Conservation (phyloP, 2,329 filamentous ascomycete species). For the Colletotrichum truncatum region DNA sequence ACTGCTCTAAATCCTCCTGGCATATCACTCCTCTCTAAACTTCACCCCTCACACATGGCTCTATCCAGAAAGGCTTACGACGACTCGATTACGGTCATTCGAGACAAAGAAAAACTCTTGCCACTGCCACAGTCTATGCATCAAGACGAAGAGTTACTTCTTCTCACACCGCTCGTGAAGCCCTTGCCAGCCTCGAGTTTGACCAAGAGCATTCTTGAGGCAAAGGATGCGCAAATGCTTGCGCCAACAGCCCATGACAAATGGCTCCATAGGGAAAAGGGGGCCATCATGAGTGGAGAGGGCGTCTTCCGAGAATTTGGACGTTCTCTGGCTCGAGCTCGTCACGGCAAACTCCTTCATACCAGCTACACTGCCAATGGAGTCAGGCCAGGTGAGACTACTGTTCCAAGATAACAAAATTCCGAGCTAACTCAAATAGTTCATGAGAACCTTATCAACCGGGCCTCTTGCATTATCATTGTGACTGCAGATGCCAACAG, state of each 20-base stretch:
- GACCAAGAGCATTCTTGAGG: constrained; percentile 74
- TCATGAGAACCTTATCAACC: constrained; percentile 90
- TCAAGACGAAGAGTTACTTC: constrained; percentile 85
- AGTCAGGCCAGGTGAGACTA: constrained; percentile 71
- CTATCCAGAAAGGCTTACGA: constrained; percentile 90
- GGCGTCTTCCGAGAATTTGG: constrained; percentile 92
- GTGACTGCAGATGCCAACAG: constrained; percentile 94
- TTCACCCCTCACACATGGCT: constrained; percentile 83
- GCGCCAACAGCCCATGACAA: constrained; percentile 58
- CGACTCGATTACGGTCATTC: constrained; percentile 89
- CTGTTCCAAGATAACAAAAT: background rate
- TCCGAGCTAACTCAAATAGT: constrained; percentile 53
- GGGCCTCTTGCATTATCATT: constrained; percentile 88
- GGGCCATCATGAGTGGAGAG: constrained; percentile 87
- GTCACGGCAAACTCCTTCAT: constrained; percentile 87
- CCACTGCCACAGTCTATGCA: constrained; percentile 85
- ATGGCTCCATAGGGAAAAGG: constrained; percentile 66
- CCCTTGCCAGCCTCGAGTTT: constrained; percentile 90
- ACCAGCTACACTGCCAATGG: constrained; percentile 96
- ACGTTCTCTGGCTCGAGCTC: constrained; percentile 83
- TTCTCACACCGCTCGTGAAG: constrained; percentile 90
- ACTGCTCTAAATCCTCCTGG: constrained; percentile 90
- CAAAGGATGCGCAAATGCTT: constrained; percentile 48
- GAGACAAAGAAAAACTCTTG: constrained; percentile 86
- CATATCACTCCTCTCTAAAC: constrained; percentile 76